phyloP scores from a whole-genome alignment of 768 basidiomycete species.

The Xerocomellus dryophilus region DNA sequence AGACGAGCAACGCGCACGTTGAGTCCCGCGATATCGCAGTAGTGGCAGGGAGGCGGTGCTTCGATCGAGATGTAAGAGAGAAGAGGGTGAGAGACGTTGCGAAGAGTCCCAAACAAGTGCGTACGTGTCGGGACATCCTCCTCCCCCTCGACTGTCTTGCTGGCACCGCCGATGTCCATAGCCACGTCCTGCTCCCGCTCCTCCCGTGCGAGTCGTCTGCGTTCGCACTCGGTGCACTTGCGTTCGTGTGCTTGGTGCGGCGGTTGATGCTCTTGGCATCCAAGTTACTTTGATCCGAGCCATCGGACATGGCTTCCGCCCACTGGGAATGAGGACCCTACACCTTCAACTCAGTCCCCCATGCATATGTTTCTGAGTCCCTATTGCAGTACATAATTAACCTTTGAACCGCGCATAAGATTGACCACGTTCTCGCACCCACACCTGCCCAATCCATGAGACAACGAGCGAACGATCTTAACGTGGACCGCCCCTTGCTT shows the following conservation, averaged over 20 bases:
- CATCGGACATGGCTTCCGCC: no score
- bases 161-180: conserved; percentile 53
- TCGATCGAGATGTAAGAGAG: conserved; percentile 72
- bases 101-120: conserved; percentile 15
- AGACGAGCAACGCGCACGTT: conserved; percentile 45
- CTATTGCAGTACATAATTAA: no score
- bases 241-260: conserved; percentile 79
- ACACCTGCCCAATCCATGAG: no score
- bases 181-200: conserved; percentile 32
- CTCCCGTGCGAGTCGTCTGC: conserved; percentile 46
- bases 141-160: conserved; percentile 46
- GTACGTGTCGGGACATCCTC: conserved; percentile 74
- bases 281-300: no score
- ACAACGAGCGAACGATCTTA: no score
- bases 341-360: no score
- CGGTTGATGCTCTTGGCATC: conserved; percentile 64
- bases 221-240: conserved; percentile 59
- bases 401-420: no score
- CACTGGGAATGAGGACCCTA: no score
- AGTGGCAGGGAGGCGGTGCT: conserved; percentile 67
- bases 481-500: no score
- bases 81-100: background rate
- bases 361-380: no score
- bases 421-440: no score
- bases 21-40: conserved; percentile 84